phyloP scores from a whole-genome alignment of 768 basidiomycete genomes.

The Boletales sp. region DNA sequence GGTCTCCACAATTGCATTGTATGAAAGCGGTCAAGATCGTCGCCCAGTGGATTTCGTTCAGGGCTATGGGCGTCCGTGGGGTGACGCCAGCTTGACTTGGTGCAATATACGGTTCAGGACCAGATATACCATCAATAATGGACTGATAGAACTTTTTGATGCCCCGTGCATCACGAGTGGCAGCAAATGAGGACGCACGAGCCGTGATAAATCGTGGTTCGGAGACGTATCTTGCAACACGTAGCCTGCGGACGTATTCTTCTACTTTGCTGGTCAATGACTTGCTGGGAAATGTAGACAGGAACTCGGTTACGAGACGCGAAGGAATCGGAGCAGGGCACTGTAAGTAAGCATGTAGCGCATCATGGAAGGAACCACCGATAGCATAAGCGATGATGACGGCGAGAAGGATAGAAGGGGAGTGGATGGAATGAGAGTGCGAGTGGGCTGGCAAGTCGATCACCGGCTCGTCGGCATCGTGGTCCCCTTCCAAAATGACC shows the following conservation, averaged over 20 bases:
- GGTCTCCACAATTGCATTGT: conserved; percentile 47
- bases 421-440: conserved; percentile 9
- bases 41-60: conserved; percentile 61
- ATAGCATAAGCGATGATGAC: conserved; percentile 62
- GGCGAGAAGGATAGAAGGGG: conserved; percentile 44
- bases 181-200: conserved; percentile 47
- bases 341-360: conserved; percentile 43
- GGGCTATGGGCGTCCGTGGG: conserved; percentile 39
- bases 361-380: conserved; percentile 52
- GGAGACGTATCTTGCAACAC: conserved; percentile 48
- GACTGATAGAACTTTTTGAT: conserved; percentile 50
- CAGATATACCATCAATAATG: conserved; percentile 49
- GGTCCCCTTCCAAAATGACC: conserved; percentile 10
- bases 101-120: conserved; percentile 53
- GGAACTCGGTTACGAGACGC: conserved; percentile 36
- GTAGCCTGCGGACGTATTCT: conserved; percentile 46
- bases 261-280: conserved; percentile 40
- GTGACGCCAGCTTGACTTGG: conserved; percentile 37
- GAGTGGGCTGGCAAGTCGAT: conserved; percentile 19
- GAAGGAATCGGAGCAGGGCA: conserved; percentile 36
- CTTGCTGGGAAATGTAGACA: conserved; percentile 35
- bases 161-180: conserved; percentile 24
- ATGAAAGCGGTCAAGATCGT: conserved; percentile 66
- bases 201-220: conserved; percentile 47
- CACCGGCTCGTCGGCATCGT: conserved; percentile 24